Base-by-base conservation (phyloP, 2,329 filamentous ascomycete genomes). In the Conoideocrella luteorostrata region DNA sequence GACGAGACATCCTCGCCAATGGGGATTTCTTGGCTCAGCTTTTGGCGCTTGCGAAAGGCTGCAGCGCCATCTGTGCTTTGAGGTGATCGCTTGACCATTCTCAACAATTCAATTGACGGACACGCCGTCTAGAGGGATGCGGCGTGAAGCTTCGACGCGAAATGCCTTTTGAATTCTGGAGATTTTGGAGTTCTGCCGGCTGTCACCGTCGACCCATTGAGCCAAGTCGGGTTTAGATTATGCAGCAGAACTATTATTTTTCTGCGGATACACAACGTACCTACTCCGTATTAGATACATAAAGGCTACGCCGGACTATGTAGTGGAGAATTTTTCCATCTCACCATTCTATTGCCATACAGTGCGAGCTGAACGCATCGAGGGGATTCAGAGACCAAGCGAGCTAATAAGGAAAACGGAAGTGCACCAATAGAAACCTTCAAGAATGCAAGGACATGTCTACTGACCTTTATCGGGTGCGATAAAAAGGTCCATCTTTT, bases 1-100 rank as follows among this genome's bases (percentile, higher is more conserved):
- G 79, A 79, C 39, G 71, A 66, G 37, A 87, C 71, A 29, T 83
- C 77, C 51, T 84, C 80, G 10, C 73, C 75, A 2, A 77, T 74
- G 12, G 78, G 75, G 2, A 71, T 62, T 46, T 80, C 73, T 50
- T 79, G 74, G 5, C 71, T 65, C n/a, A 75, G 64, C 57, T 77
- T 78, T 48, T 72, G 71, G 49, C 76, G 72, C 59, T 80, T 80
- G 20, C 71, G 65, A 23, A 67, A 65, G 24, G 61, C 64, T 6
- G 62, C 60, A 28, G 61, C 63, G 41, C 63, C 65, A 47, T 74
- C 69, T 13, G 54, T 55, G 39, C 62, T 65, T 39, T 59, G 56
- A 28, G 64, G 59, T 41, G 63, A 56, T 50, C 72, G 61, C 57
- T 76, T 77, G 21, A 60, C 63, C 72, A 75, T 75, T 36, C 13